Base-by-base conservation (phyloP, 208 protist genomes). In the Paratrypanosoma confusum region DNA sequence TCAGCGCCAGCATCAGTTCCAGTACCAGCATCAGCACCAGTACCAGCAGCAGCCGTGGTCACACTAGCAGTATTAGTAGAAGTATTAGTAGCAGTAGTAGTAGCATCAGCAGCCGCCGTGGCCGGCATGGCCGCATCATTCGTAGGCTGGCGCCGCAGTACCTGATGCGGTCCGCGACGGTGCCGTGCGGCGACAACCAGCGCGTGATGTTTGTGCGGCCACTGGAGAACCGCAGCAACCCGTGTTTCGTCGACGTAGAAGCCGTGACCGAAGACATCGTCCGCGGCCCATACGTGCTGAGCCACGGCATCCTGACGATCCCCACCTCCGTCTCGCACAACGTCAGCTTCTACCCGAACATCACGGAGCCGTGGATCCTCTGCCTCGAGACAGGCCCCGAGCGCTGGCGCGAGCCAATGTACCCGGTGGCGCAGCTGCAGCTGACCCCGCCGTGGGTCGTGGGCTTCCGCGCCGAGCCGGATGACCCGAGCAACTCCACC, bases 131-230 rank as follows among this genome's bases (percentile, higher is more conserved):
- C n/a, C n/a, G n/a, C n/a, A n/a, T n/a, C n/a, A n/a, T n/a, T n/a
- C n/a, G n/a, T n/a, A n/a, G n/a, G n/a, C n/a, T n/a, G n/a, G n/a
- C n/a, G n/a, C n/a, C n/a, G n/a, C n/a, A n/a, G n/a, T n/a, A n/a
- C n/a, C n/a, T n/a, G n/a, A n/a, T n/a, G n/a, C n/a, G n/a, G n/a
- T n/a, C n/a, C n/a, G n/a, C n/a, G n/a, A n/a, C n/a, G n/a, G 69
- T 73, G 18, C 62, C 72, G 3, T 86, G 77, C 52, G 65, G 65
- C 6, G 58, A 66, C 25, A 44, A 68, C 41, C 63, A 60, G 1
- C 71, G 77, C 10, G 57, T 86, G 1, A 69, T 81, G 65, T 80
- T 86, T 48, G 70, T 74, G 39, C 65, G 68, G 44, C 77, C 77
- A 29, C 34, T 81, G 31, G 71, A 81, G 34, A 60, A 65, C 52